These are phyloP conservation scores for Penicillium sumatraense DNA, from an alignment of 2,329 filamentous ascomycete species.

Conservation along the genomic window DNA sequence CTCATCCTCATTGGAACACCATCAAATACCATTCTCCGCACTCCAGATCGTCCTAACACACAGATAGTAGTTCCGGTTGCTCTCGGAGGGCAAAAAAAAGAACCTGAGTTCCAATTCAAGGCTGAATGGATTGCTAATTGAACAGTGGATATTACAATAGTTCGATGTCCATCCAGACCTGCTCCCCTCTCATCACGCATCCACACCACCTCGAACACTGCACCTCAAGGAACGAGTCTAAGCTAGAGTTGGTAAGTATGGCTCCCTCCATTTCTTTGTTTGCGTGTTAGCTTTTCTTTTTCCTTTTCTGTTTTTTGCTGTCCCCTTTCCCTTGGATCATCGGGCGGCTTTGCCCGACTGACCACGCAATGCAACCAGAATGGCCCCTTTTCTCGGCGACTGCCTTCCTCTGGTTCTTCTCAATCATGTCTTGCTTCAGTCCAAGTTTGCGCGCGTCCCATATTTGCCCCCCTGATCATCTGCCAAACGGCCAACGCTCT, in stretches of 20 bases:
- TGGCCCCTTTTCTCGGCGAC: neutral
- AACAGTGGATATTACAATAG: neutral
- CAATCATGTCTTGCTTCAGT: neutral
- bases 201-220: neutral
- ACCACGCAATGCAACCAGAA: conserved; percentile 1
- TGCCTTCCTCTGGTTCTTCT: neutral
- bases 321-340: neutral
- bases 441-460: neutral
- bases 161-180: neutral
- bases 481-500: neutral
- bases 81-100: neutral
- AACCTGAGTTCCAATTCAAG: neutral
- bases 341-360: conserved; percentile 7
- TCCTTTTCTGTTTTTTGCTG: neutral
- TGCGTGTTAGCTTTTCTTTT: neutral
- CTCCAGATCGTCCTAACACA: conserved; percentile 10
- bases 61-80: neutral
- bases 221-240: neutral
- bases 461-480: neutral
- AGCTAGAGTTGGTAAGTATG: neutral
- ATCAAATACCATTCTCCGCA: conserved; percentile 18
- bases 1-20: conserved; percentile 2
- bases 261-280: conserved; percentile 4
- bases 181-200: neutral
- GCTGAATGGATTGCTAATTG: neutral